Evolutionary conservation across 2,329 filamentous ascomycete species (phyloP), one percentile per base, ranked within the genome.

Genomic region (Hypoxylon sp.): DNA sequence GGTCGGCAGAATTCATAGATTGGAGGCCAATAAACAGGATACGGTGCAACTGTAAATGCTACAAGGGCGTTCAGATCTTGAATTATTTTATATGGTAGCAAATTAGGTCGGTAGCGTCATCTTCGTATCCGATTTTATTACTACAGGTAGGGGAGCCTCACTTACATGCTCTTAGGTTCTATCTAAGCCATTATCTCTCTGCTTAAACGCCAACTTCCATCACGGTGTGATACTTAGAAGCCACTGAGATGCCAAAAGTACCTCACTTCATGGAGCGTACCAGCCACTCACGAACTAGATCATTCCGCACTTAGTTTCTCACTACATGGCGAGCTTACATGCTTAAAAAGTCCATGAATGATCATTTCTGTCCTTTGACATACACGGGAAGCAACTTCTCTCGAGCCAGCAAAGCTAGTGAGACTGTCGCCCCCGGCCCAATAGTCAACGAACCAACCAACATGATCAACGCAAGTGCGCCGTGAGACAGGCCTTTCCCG

Each of bases 361-460:
- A 10, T 44, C 39, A 44, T 44, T 44, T 44, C 8, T 44, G 39
- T 1, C 17, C 17, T 22, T 50, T 50, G 6, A 3, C 22, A n/a
- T 50, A 31, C 10, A 50, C 69, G 33, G 58, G 63, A 33, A 73
- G 55, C 29, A 59, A 44, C 1, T 59, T 54, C 24, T 74, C 71
- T 2, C 73, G 73, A 29, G 70, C 55, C 31, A 70, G 71, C 39
- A 74, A 42, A 44, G 72, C 72, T 17, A 74, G 53, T 22, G 72
- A 74, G 11, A 72, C 71, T 1, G 70, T 74, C 11, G 70, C 68
- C 22, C 73, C 73, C 5, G 71, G 66, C 11, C 73, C 73, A 29
- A 74, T 63, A 3, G 64, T 65, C 46, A 73, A 44, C 19, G 61
- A 71, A 8, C 71, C 63, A 39, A 59, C 46, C 53, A 71, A 39